Conservation (phyloP, 768 basidiomycete genomes). For the Suillus luteus region DNA sequence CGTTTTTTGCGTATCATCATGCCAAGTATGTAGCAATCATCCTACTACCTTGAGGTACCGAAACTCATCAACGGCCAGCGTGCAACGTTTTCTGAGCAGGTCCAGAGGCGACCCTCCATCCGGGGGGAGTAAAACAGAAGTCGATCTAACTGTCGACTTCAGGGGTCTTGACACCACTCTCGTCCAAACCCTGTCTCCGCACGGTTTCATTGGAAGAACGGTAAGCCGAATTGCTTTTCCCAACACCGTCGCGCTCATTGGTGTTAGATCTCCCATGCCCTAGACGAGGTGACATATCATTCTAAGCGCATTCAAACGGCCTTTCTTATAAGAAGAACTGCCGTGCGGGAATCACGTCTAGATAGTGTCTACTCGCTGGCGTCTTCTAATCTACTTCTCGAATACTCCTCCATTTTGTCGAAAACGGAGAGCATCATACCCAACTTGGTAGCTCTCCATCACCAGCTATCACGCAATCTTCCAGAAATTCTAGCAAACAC, state of each 20-base stretch:
- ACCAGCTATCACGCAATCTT: constrained; percentile 12
- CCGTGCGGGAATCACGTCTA: constrained; percentile 18
- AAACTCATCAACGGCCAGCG: constrained; percentile 12
- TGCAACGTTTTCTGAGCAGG: constrained; percentile 13
- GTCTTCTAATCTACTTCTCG: constrained; percentile 33
- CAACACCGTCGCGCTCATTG: not conserved
- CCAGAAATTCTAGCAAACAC: not conserved
- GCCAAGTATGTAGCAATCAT: constrained; percentile 18
- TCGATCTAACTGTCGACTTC: constrained; percentile 24
- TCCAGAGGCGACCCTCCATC: not conserved
- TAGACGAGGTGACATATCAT: constrained; percentile 31
- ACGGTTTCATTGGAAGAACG: constrained; percentile 33
- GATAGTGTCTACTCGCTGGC: constrained; percentile 32
- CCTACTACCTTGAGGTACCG: not conserved
- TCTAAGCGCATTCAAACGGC: constrained; percentile 12
- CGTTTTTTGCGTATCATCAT: constrained; percentile 25
- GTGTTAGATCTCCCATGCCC: constrained; percentile 30
- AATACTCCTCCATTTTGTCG: constrained; percentile 32
- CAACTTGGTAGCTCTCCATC: constrained; percentile 22
- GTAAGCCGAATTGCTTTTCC: constrained; percentile 18
- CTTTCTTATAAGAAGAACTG: constrained; percentile 1
- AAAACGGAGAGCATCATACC: constrained; percentile 21
- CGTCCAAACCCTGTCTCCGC: constrained; percentile 24
- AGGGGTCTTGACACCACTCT: constrained; percentile 20
- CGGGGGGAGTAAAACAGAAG: not conserved